Evolutionary conservation across 1,139 yeast species (phyloP).

Genomic region (Candida buenavistaensis): DNA sequence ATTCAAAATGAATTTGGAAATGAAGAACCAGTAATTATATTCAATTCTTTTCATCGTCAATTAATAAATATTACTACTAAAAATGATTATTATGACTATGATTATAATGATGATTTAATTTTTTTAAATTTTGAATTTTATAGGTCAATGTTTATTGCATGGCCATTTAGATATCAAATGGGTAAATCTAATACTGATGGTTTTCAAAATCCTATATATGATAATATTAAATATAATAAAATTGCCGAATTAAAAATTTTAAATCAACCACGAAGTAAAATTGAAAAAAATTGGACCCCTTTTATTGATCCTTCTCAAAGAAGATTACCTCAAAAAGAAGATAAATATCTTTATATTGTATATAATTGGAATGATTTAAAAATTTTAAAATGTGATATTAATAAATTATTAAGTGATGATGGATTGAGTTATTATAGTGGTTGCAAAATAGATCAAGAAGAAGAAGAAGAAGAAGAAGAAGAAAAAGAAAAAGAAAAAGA

Average conservation of each 20-base stretch:
- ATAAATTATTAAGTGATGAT: constrained; percentile 38
- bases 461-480: constrained; percentile 16
- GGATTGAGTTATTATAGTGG: constrained; percentile 21
- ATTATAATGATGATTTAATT: constrained; percentile 3
- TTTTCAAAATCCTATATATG: constrained; percentile 15
- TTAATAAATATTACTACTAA: no score
- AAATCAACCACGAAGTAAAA: constrained; percentile 27
- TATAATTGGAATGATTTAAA: constrained; percentile 47
- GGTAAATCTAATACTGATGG: constrained; percentile 30
- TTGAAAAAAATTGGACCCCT: constrained; percentile 57
- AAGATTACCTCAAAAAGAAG: constrained; percentile 18
- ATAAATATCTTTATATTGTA: constrained; percentile 37
- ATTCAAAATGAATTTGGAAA: constrained; percentile 25
- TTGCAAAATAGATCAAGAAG: constrained; percentile 19
- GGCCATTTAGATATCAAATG: constrained; percentile 32
- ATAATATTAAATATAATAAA: constrained; percentile 21
- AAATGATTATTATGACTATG: no score
- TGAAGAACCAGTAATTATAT: constrained; percentile 48
- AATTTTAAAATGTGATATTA: constrained; percentile 44
- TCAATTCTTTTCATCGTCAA: constrained; percentile 31
- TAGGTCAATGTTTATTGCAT: constrained; percentile 30
- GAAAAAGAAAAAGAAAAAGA: not conserved
- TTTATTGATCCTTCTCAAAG: constrained; percentile 26
- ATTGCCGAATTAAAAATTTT: constrained; percentile 29
- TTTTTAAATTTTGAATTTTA: constrained; percentile 13